Base-by-base conservation (phyloP, 2,329 filamentous ascomycete genomes). In the Neonectria sp. region DNA sequence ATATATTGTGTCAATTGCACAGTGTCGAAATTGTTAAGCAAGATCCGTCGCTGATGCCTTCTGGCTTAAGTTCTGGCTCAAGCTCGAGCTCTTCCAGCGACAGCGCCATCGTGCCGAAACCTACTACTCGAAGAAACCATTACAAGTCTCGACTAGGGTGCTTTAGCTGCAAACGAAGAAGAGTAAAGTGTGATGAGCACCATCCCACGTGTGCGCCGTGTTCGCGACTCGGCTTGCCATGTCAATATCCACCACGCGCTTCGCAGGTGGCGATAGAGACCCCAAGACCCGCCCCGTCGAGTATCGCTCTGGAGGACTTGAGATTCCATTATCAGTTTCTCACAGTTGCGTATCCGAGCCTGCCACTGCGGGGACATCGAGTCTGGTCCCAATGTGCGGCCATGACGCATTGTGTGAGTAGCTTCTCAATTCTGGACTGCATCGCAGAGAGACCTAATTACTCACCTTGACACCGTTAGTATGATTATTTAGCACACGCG, bases 241-340 rank as follows among this genome's bases (percentile, higher is more conserved):
- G 81, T 73, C 51, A 66, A 71, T 77, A 66, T 80, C 81, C 63
- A 75, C 80, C 17, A 29, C 68, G 35, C 33, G 68, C 9, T 46
- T 64, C 25, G 8, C 66, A 57, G 33, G 67, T 13, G 45, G 33
- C 48, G 0, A 43, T 45, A 24, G 55, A 55, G 9, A 27, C 62
- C 6, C 60, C 71, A 17, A 60, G 68, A 17, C 56, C 71, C 40
- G 57, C 66, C 8, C 49, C 69, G 29, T 67, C 71, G 27, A 63
- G 55, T 33, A 83, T 85, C 63, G 78, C 76, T 29, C 72, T 82
- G 17, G 78, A 84, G 48, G 85, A 87, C 68, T 79, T 88, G 75
- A 78, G 83, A 8, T 85, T 86, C 69, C 86, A 86, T 67, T 84
- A 86, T 65, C 85, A 86, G 68, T 87, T 86, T 66, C 70, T 87